Conservation (phyloP, 768 basidiomycete genomes). For the Suillus hirtellus region DNA sequence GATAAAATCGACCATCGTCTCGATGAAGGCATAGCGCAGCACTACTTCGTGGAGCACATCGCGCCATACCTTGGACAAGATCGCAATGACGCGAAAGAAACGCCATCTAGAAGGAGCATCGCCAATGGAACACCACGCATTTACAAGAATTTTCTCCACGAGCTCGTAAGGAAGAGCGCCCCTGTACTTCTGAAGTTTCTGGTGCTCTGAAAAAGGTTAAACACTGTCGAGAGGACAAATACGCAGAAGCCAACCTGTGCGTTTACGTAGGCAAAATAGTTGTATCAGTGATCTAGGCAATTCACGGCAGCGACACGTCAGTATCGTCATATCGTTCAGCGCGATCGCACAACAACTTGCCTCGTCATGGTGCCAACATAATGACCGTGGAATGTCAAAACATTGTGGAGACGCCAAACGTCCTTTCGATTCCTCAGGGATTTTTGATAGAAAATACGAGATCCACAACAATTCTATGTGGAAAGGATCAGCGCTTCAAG, state of each 20-base stretch:
- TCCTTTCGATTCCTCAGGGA: not conserved
- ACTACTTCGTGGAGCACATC: constrained; percentile 9
- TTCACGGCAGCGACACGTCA: not conserved
- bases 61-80: constrained; percentile 9
- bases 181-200: constrained; percentile 2
- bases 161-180: constrained; percentile 7
- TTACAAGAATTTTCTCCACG: constrained; percentile 5
- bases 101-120: constrained; percentile 1
- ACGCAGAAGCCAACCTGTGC: not conserved
- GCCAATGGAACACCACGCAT: constrained; percentile 7
- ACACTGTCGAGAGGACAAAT: not conserved
- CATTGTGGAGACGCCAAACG: not conserved
- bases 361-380: not conserved
- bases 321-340: too few relatives aligned
- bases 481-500: not conserved
- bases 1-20: constrained; percentile 1
- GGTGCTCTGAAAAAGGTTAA: not conserved
- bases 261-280: constrained; percentile 5
- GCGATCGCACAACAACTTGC: not conserved
- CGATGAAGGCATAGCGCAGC: constrained; percentile 8
- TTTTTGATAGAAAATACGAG: not conserved
- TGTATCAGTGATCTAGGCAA: not conserved
- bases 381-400: not conserved
- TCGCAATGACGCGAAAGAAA: constrained; percentile 7
- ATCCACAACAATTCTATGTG: not conserved